A percentile compares a stretch with the other conserved stretches of the same genome.
Evolutionary conservation across 331 rosid species (phyloP).

Genomic region (Spiraea crenata): DNA sequence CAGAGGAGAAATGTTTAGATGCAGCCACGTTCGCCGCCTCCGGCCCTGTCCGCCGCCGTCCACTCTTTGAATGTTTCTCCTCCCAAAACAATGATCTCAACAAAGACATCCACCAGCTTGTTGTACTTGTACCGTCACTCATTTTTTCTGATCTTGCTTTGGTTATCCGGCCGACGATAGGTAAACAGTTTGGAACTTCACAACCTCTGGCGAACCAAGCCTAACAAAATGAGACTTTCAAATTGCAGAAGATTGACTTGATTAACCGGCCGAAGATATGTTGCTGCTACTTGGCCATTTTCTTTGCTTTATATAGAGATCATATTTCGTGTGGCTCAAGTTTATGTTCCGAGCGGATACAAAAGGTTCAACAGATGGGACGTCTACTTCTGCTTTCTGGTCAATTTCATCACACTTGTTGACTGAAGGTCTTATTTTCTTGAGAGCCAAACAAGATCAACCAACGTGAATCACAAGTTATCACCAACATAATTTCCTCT

Average conservation of each 20-base stretch:
- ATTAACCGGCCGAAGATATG: no score
- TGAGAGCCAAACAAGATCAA: no score
- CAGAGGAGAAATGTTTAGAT: neutral
- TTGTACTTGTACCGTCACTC: neutral
- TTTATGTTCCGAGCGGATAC: no score
- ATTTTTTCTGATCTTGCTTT: neutral
- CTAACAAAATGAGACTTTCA: neutral
- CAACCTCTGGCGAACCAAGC: neutral
- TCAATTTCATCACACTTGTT: neutral
- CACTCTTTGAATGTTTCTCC: neutral
- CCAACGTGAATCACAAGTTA: no score
- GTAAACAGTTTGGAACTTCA: no score
- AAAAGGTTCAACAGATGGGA: neutral
- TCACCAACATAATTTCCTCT: no score
- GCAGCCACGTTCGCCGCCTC: slow-evolving; percentile 1
- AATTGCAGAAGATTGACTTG: neutral
- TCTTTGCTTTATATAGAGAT: neutral
- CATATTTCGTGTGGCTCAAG: neutral
- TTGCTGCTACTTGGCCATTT: neutral
- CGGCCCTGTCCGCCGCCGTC: neutral
- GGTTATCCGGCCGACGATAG: neutral
- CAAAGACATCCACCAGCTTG: neutral
- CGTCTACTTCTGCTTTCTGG: no score
- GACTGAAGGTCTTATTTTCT: no score
- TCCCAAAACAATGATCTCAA: neutral